Percentiles rank a stretch among this genome's conserved stretches.
Evolutionary conservation across 768 basidiomycete species (phyloP).

Genomic region (Boletus fagicola): DNA sequence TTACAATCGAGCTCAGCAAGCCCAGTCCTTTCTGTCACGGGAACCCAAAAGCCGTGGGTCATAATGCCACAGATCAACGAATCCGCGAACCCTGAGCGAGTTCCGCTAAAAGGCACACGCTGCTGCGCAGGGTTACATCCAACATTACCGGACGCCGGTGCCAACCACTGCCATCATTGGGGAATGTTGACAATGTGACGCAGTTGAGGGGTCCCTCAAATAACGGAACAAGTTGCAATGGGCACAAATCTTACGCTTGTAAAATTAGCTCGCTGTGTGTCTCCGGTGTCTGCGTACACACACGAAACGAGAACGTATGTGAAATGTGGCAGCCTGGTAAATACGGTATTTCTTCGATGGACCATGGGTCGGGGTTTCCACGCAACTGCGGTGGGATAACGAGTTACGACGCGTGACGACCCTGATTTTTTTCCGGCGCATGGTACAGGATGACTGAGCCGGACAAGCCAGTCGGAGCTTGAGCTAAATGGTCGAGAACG

Average conservation of each 20-base stretch:
- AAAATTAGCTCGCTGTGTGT: conserved; percentile 8
- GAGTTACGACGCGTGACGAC: conserved; percentile 18
- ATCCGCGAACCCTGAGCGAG: conserved; percentile 19
- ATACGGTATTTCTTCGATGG: conserved; percentile 17
- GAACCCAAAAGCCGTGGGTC: conserved; percentile 1
- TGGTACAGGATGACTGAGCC: conserved; percentile 8
- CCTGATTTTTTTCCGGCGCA: conserved; percentile 19
- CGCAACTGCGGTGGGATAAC: conserved; percentile 13
- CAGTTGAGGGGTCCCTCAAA: conserved; percentile 1
- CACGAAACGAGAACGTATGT: neutral
- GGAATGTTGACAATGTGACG: conserved; percentile 14
- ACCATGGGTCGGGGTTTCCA: conserved; percentile 18
- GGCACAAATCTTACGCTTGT: conserved; percentile 3
- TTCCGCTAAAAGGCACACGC: conserved; percentile 7
- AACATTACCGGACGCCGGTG: conserved; percentile 9
- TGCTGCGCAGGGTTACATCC: conserved; percentile 20
- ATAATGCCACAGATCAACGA: conserved; percentile 12
- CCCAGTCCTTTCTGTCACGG: neutral
- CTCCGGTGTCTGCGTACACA: conserved; percentile 4
- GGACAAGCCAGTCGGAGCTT: conserved; percentile 21
- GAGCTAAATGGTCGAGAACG: conserved; percentile 20
- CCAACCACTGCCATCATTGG: conserved; percentile 6
- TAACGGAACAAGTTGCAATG: conserved; percentile 5
- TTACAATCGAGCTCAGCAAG: conserved; percentile 13
- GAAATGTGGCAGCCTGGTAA: conserved; percentile 5